Evolutionary conservation across 2,329 filamentous ascomycete genomes (phyloP).

Genomic region (Aspergillus arachidicola): DNA sequence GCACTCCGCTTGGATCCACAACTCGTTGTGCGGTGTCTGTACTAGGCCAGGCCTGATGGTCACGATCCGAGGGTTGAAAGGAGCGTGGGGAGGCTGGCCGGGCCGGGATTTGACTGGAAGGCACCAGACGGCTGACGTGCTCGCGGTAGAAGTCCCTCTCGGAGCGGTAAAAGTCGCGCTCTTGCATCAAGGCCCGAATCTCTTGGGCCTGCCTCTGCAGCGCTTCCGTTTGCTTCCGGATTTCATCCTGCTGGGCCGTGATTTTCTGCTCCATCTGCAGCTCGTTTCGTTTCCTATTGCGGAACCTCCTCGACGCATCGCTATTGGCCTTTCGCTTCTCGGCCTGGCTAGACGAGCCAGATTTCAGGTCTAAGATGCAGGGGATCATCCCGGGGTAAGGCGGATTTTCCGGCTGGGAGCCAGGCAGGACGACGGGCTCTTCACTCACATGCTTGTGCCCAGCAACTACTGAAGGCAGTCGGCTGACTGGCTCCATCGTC

Average conservation of each 20-base stretch:
- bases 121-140: constrained; percentile 28
- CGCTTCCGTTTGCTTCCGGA: constrained; percentile 33
- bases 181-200: constrained; percentile 34
- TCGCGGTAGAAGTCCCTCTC: constrained; percentile 47
- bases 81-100: constrained; percentile 35
- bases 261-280: constrained; percentile 43
- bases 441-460: constrained; percentile 23
- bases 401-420: constrained; percentile 16
- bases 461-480: constrained; percentile 27
- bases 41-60: constrained; percentile 15
- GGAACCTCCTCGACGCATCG: constrained; percentile 44
- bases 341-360: constrained; percentile 44
- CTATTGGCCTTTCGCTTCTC: constrained; percentile 48
- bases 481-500: constrained; percentile 28
- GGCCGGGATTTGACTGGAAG: constrained; percentile 30
- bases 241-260: constrained; percentile 39
- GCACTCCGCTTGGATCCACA: constrained; percentile 11
- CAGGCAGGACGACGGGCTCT: constrained; percentile 16
- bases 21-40: constrained; percentile 12
- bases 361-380: constrained; percentile 43
- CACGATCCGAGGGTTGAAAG: constrained; percentile 16
- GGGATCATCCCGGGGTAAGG: constrained; percentile 36
- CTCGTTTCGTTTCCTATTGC: constrained; percentile 45
- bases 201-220: constrained; percentile 37
- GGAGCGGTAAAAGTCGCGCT: constrained; percentile 43